phyloP scores from a whole-genome alignment of 2,329 filamentous ascomycete species.

The Colletotrichum sp. region DNA sequence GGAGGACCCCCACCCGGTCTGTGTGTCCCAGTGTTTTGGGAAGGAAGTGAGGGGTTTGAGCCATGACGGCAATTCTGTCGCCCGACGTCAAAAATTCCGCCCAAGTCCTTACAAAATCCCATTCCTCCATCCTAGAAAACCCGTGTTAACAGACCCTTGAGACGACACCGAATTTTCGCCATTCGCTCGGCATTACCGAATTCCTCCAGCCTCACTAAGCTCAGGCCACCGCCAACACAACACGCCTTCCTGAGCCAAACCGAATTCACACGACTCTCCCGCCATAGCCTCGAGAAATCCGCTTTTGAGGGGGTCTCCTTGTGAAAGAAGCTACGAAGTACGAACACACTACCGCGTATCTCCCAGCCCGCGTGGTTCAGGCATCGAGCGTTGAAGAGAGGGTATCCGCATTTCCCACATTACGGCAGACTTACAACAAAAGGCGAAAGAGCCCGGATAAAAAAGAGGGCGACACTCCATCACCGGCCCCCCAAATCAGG shows the following conservation, averaged over 20 bases:
- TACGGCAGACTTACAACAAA: not conserved
- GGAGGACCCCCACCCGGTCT: not conserved
- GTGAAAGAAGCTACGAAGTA: not conserved
- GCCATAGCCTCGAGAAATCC: not conserved
- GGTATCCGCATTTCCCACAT: slow-evolving; percentile 14
- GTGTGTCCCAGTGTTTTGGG: not conserved
- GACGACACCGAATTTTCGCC: slow-evolving; percentile 9
- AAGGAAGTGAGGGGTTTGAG: not conserved
- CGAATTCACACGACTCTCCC: not conserved
- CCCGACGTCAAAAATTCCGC: not conserved
- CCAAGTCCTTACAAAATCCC: slow-evolving; percentile 11
- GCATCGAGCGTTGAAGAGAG: not conserved
- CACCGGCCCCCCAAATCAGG: slow-evolving; percentile 14
- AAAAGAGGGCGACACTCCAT: slow-evolving; percentile 19
- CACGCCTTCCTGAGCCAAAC: not conserved
- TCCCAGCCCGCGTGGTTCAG: not conserved
- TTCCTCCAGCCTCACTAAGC: not conserved
- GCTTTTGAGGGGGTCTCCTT: not conserved
- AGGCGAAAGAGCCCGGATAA: not conserved
- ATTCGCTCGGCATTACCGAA: slow-evolving; percentile 3
- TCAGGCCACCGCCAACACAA: not conserved
- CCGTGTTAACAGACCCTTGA: not conserved
- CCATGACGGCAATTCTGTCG: not conserved
- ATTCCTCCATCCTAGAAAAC: slow-evolving; percentile 3
- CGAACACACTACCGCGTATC: not conserved